Evolutionary conservation across 345 rosid species (phyloP), one percentile per base, ranked within the genome.

Genomic region (Lagerstroemia speciosa): DNA sequence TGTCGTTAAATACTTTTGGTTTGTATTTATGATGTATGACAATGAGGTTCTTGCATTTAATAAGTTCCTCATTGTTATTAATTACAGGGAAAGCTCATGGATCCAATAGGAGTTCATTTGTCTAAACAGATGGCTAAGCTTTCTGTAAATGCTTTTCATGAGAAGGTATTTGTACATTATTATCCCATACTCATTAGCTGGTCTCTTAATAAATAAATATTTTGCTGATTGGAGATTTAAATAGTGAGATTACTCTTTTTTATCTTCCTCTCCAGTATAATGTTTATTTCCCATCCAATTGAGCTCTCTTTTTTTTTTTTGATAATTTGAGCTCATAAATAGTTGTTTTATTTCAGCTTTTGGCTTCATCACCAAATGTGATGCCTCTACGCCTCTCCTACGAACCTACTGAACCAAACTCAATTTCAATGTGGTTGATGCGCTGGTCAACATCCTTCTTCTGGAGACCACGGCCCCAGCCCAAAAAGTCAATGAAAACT

Each of bases 401-500:
- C 73, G 88, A 85, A 73, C 34, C 83, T 48, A 74, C 27, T 43
- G 83, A 84, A 55, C 84, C 93, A 75, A 82, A 90, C 80, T 86
- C 98, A 19, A 81, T 76, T 71, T 71, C 80, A 34, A 84, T 72
- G 75, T 93, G 98, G 98, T 83, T 90, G 80, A 89, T 80, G 66
- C 79, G 84, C 68, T 93, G 98, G 98, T 86, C 98, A 61, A 78
- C 77, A 29, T 89, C 91, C 32, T 60, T 67, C 62, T 86, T 87
- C 72, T 93, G 98, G 98, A 90, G 81, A 80, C 86, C 92, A 62
- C 48, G 75, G 67, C 78, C 93, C 67, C 89, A 78, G 72, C 92
- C 85, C 14, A 90, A 83, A 79, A 84, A 78, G 78, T 36, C 65
- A 7, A 48, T 85, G 67, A 88, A 92, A 76, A 43, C 73, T 48